These are phyloP conservation scores for Xylaria castorea DNA, from an alignment of 495 filamentous ascomycete genomes.

Conservation along the genomic window DNA sequence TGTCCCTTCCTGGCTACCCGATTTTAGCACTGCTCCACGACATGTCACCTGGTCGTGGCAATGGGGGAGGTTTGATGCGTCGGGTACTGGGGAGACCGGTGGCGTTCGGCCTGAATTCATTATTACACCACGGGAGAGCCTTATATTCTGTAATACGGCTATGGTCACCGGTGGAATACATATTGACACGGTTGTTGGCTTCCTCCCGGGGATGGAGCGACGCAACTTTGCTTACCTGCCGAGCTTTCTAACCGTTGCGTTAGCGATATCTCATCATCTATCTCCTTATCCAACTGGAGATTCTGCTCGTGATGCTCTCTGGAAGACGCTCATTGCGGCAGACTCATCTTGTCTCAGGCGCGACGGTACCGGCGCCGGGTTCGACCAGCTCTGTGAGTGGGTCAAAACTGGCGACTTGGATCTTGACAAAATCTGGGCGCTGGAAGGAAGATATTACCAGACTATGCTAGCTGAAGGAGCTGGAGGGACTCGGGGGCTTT, in stretches of 20 bases:
- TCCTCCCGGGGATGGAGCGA: background rate
- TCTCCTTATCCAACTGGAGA: conserved; percentile 2
- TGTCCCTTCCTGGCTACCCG: background rate
- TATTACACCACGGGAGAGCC: background rate
- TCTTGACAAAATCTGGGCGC: background rate
- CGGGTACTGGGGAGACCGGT: background rate
- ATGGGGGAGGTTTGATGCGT: background rate
- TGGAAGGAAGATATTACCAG: conserved; percentile 2
- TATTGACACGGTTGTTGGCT: background rate
- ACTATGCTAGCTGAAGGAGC: background rate
- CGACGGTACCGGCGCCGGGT: background rate
- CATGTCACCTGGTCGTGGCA: background rate
- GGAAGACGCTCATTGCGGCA: conserved; percentile 17
- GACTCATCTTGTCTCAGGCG: conserved; percentile 20
- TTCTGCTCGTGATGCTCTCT: conserved; percentile 7
- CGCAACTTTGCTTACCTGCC: background rate
- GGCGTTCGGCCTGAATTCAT: background rate
- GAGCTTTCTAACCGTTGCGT: background rate
- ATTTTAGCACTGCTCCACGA: background rate
- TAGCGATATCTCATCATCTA: background rate
- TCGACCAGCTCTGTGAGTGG: conserved; percentile 11
- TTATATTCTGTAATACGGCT: too few relatives aligned
- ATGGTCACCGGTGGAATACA: background rate
- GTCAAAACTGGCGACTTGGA: background rate
- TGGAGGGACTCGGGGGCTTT: conserved; percentile 3